Conservation (phyloP, 345 rosid species). For the Draba incana region DNA sequence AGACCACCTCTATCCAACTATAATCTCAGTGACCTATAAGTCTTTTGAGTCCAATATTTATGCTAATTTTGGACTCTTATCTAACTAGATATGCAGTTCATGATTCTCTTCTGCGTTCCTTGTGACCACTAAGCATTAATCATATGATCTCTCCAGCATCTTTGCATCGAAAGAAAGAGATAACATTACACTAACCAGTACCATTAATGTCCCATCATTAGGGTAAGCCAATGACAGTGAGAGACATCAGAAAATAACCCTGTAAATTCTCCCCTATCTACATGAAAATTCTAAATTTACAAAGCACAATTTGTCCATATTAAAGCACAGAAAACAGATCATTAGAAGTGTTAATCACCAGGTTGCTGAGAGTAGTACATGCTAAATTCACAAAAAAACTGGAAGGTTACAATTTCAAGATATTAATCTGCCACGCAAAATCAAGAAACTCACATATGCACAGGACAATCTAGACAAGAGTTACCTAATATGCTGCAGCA, state of each 20-base stretch:
- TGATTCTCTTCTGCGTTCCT: not conserved
- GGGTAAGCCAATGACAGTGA: constrained; percentile 1
- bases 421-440: not conserved
- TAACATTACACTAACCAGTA: constrained; percentile 3
- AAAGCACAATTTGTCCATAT: not conserved
- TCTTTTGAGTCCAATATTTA: constrained; percentile 7
- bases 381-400: not conserved
- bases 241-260: constrained; percentile 8
- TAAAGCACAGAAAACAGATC: constrained; percentile 8
- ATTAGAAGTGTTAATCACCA: constrained; percentile 7
- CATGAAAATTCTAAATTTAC: not conserved
- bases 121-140: not conserved
- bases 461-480: constrained; percentile 9
- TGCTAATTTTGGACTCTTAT: constrained; percentile 1
- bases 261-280: constrained; percentile 19
- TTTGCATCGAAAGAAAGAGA: constrained; percentile 8
- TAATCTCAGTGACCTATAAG: not conserved
- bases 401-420: not conserved
- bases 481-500: not conserved
- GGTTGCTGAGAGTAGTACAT: constrained; percentile 4
- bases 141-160: not conserved
- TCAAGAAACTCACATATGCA: not conserved
- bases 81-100: constrained; percentile 17
- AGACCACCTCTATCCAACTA: constrained; percentile 2
- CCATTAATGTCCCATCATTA: not conserved